Evolutionary conservation across 2,329 filamentous ascomycete species (phyloP), one percentile per base, ranked within the genome.

Genomic region (Teratosphaeria gauchensis): DNA sequence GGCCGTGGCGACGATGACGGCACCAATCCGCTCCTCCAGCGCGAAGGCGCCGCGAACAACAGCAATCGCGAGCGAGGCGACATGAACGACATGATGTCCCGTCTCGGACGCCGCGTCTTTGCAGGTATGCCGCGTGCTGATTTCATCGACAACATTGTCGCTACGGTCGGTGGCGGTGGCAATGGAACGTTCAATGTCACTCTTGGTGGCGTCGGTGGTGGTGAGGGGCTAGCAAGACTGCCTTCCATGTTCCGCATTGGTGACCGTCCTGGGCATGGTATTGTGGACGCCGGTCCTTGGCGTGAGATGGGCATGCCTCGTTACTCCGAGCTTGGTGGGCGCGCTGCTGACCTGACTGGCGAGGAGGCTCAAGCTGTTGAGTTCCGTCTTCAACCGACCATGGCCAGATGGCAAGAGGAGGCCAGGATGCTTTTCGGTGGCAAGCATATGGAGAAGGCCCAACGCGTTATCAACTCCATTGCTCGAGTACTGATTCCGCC

Each of bases 391-490:
- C 83, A 84, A 42, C 80, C 83, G 8, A 97, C 94, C 1, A 78
- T 82, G 58, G 80, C 82, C 56, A 86, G 94, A 61, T 99, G 95
- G 87, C 84, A 89, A 69, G 90, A 96, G 69, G 95, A 97, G 72
- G 87, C 91, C 8, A 86, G 87, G 63, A 85, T 99, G 72, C 80
- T 97, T 0, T 97, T 94, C 72, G 88, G 89, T 30, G 75, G 78
- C 24, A 79, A 76, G 54, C 82, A 86, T 56, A 71, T 82, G 3
- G 91, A 96, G 54, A 88, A 88, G 69, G 82, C 85, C 2, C 79
- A 82, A 61, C 83, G 83, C 56, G 79, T 95, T 16, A 75, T 86
- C 63, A 86, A 83, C 64, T 81, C 84, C 1, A 82, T 99, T 30
- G 78, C 90, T 48, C 85, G 84, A 52, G 75, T 85, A 48, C 82